Conservation (phyloP, 352 stramenopile genomes). For the Globisporangium apiculatum region DNA sequence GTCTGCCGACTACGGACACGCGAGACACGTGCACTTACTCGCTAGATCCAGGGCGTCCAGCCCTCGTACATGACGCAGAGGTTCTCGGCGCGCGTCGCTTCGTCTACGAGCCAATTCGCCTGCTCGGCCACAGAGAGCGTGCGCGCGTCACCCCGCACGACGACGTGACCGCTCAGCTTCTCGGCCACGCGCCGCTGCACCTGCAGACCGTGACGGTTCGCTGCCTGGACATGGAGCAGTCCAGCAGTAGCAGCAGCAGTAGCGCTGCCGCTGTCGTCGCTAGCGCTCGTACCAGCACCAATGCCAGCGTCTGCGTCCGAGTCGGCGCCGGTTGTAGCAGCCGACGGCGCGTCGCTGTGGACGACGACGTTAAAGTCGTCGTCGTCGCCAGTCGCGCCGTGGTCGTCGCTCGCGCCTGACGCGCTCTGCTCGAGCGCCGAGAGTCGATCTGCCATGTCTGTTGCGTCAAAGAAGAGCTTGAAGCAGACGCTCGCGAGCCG, state of each 20-base stretch:
- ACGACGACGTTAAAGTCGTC: slow-evolving; percentile 11
- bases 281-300: background rate
- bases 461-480: slow-evolving; percentile 62
- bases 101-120: slow-evolving; percentile 70
- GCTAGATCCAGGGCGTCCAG: slow-evolving; percentile 85
- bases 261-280: background rate
- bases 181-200: slow-evolving; percentile 69
- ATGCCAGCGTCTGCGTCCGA: slow-evolving; percentile 2
- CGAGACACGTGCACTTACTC: too few relatives aligned
- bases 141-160: slow-evolving; percentile 21
- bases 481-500: slow-evolving; percentile 41
- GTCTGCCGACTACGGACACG: background rate
- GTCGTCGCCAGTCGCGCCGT: background rate
- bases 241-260: too few relatives aligned
- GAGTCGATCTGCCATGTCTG: slow-evolving; percentile 48
- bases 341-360: slow-evolving; percentile 3
- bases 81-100: slow-evolving; percentile 76
- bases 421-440: slow-evolving; percentile 17
- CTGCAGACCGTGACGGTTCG: slow-evolving; percentile 53
- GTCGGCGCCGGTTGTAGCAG: background rate
- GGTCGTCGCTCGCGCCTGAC: slow-evolving; percentile 3
- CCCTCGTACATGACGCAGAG: slow-evolving; percentile 87
- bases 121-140: slow-evolving; percentile 65
- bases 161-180: slow-evolving; percentile 55
- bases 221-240: slow-evolving; percentile 9